A percentile compares a stretch with the other conserved stretches of the same genome.
These are phyloP conservation scores for Priceomyces castillae DNA, from an alignment of 805 yeast species.

Conservation along the genomic window DNA sequence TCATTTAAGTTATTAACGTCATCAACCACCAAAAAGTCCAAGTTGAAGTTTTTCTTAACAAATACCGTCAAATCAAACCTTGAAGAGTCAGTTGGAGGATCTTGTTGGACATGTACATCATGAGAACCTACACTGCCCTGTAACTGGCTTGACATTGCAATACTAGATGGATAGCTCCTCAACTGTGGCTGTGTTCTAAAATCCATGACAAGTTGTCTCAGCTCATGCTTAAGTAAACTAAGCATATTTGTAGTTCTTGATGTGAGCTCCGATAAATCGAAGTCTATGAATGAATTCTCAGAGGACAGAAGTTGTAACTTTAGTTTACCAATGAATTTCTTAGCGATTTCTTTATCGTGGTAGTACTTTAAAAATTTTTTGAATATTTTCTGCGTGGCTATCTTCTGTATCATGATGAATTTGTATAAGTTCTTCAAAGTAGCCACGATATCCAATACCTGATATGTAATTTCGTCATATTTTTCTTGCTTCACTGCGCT, in stretches of 20 bases:
- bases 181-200: background rate
- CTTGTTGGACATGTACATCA: slow-evolving; percentile 8
- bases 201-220: background rate
- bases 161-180: background rate
- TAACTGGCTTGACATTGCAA: slow-evolving; percentile 2
- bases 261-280: slow-evolving; percentile 61
- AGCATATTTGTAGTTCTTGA: slow-evolving; percentile 47
- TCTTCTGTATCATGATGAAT: slow-evolving; percentile 68
- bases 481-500: slow-evolving; percentile 9
- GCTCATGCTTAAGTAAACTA: slow-evolving; percentile 16
- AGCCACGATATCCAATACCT: slow-evolving; percentile 43
- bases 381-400: slow-evolving; percentile 68
- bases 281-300: slow-evolving; percentile 55
- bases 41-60: slow-evolving; percentile 36
- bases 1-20: slow-evolving; percentile 35
- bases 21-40: slow-evolving; percentile 32
- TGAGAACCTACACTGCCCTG: background rate
- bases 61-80: slow-evolving; percentile 32
- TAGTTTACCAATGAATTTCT: slow-evolving; percentile 25
- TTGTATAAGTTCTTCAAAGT: slow-evolving; percentile 62
- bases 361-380: slow-evolving; percentile 62
- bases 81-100: slow-evolving; percentile 11
- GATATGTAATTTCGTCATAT: slow-evolving; percentile 29
- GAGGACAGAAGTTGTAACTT: slow-evolving; percentile 38
- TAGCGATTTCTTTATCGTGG: slow-evolving; percentile 18